A percentile compares a stretch with the other conserved stretches of the same genome.
phyloP scores from a whole-genome alignment of 2,329 filamentous ascomycete species.

The Diaporthe ampelina region DNA sequence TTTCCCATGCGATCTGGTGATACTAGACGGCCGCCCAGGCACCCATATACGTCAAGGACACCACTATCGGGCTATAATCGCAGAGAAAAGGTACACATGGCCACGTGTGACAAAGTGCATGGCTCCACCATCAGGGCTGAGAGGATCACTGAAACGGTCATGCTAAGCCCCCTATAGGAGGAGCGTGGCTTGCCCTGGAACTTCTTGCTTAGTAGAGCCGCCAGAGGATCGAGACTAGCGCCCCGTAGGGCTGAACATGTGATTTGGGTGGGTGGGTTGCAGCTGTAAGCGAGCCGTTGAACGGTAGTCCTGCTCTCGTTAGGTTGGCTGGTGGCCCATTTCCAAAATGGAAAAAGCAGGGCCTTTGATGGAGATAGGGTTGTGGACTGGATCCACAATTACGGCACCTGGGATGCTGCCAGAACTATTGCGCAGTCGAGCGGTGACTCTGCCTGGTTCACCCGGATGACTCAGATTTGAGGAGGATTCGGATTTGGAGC shows the following conservation, averaged over 20 bases:
- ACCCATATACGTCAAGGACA: background rate
- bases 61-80: background rate
- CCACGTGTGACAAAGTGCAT: background rate
- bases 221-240: slow-evolving; percentile 10
- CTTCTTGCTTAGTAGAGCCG: slow-evolving; percentile 20
- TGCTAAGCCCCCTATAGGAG: slow-evolving; percentile 21
- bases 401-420: background rate
- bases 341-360: background rate
- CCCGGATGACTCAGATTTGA: slow-evolving; percentile 13
- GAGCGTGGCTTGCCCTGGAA: slow-evolving; percentile 20
- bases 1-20: background rate
- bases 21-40: background rate
- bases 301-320: background rate
- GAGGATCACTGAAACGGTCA: background rate
- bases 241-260: slow-evolving; percentile 30
- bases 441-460: background rate
- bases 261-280: background rate
- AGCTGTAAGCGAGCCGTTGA: background rate
- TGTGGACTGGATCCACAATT: background rate
- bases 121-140: slow-evolving; percentile 32
- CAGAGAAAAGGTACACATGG: background rate
- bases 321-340: background rate
- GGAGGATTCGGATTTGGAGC: background rate
- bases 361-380: background rate
- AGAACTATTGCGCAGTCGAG: background rate